Conservation (phyloP, 176 grass and related monocot genomes). For the Bonia amplexicaulis region DNA sequence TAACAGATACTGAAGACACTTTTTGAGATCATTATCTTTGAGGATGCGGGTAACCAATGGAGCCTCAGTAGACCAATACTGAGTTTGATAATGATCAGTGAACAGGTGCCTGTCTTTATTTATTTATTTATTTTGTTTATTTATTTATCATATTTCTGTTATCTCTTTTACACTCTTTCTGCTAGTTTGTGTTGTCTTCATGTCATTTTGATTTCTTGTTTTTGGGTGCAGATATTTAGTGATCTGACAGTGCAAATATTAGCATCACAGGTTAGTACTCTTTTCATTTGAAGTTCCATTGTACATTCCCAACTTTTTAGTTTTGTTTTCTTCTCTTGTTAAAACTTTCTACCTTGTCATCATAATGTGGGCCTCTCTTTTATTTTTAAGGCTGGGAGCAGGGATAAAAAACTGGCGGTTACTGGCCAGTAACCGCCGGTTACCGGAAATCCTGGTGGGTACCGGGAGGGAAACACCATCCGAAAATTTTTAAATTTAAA, state of each 20-base stretch:
- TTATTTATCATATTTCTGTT: neutral
- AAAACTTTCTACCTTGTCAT: neutral
- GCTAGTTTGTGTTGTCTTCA: neutral
- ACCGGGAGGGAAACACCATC: too few species aligned
- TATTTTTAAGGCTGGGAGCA: neutral
- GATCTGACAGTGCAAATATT: conserved; percentile 86
- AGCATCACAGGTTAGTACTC: conserved; percentile 77
- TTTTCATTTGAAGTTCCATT: conserved; percentile 24
- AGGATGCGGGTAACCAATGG: conserved; percentile 98
- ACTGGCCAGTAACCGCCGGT: too few species aligned
- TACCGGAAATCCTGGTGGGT: too few species aligned
- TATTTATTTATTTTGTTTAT: neutral
- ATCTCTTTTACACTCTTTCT: neutral
- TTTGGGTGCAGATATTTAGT: conserved; percentile 71
- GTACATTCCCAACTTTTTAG: neutral
- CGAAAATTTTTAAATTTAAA: too few species aligned
- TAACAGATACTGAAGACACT: conserved; percentile 86
- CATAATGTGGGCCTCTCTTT: neutral
- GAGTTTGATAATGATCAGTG: conserved; percentile 97
- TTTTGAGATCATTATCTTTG: conserved; percentile 97
- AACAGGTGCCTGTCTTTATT: conserved; percentile 61
- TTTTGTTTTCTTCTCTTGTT: neutral
- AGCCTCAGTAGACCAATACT: conserved; percentile 98
- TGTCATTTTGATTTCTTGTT: conserved; percentile 19
- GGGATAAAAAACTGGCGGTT: too few species aligned